Evolutionary conservation across 2,329 filamentous ascomycete species (phyloP).

Genomic region (Pyrenochaeta sp.): DNA sequence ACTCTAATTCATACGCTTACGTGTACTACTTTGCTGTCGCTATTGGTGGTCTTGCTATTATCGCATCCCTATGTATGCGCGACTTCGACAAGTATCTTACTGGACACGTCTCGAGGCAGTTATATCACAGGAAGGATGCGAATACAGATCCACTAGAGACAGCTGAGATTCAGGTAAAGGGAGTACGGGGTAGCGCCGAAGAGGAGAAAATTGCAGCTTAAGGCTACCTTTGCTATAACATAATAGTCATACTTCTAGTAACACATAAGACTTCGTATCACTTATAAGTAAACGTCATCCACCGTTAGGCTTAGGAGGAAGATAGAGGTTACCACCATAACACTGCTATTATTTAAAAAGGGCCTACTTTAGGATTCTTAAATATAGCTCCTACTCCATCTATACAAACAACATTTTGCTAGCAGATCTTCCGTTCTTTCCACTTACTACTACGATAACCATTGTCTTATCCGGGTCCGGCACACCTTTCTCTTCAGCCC

Average conservation of each 20-base stretch:
- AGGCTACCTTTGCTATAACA: too few relatives aligned
- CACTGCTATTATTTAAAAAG: too few relatives aligned
- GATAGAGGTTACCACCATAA: too few relatives aligned
- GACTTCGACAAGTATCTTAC: constrained; percentile 33
- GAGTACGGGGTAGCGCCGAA: neutral
- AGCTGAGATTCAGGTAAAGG: neutral
- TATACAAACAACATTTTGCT: constrained; percentile 1
- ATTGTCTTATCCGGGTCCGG: neutral
- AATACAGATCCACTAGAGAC: constrained; percentile 17
- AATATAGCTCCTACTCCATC: neutral
- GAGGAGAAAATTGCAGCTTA: neutral
- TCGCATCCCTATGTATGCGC: constrained; percentile 18
- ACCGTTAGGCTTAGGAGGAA: too few relatives aligned
- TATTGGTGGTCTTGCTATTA: constrained; percentile 19
- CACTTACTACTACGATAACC: neutral
- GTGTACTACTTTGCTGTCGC: constrained; percentile 33
- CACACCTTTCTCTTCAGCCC: constrained; percentile 10
- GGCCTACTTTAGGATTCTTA: too few relatives aligned
- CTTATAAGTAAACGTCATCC: too few relatives aligned
- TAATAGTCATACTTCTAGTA: too few relatives aligned
- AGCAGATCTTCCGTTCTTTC: neutral
- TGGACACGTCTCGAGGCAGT: constrained; percentile 24
- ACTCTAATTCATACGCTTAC: constrained; percentile 28
- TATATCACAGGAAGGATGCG: constrained; percentile 17
- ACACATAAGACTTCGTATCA: too few relatives aligned